Evolutionary conservation across 768 basidiomycete genomes (phyloP).

Genomic region (Agrocybe praecox): DNA sequence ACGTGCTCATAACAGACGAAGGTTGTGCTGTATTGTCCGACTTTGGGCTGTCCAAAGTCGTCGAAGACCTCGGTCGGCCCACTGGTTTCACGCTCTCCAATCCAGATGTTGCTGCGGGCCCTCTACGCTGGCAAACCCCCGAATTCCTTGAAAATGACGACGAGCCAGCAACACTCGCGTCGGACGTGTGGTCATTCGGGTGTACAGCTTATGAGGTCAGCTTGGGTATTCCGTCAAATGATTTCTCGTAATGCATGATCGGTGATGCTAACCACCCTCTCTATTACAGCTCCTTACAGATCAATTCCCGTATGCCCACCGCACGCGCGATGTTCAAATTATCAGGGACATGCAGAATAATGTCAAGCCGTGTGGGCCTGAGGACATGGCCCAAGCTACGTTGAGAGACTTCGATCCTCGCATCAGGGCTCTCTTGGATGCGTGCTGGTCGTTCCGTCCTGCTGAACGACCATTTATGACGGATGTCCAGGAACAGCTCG

Average conservation of each 20-base stretch:
- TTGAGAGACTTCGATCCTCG: constrained; percentile 10
- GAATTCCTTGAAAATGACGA: constrained; percentile 34
- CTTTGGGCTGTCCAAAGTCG: constrained; percentile 43
- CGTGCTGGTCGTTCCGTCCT: constrained; percentile 24
- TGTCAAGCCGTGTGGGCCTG: constrained; percentile 20
- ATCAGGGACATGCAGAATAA: constrained; percentile 22
- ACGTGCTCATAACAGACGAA: constrained; percentile 44
- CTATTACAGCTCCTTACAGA: constrained; percentile 24
- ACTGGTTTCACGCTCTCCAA: constrained; percentile 31
- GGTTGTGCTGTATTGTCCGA: constrained; percentile 44
- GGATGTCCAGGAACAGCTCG: constrained; percentile 13
- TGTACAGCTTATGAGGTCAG: constrained; percentile 37
- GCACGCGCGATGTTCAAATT: constrained; percentile 21
- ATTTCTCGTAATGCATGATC: background rate
- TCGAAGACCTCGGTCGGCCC: constrained; percentile 28
- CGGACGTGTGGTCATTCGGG: constrained; percentile 38
- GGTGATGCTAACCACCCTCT: background rate
- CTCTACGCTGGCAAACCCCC: constrained; percentile 35
- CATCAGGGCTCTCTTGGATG: constrained; percentile 17
- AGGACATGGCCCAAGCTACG: background rate
- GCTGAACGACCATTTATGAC: constrained; percentile 21
- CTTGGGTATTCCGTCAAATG: background rate
- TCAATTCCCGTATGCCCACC: constrained; percentile 22
- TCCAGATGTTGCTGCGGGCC: constrained; percentile 24
- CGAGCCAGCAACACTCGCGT: constrained; percentile 20